Base-by-base conservation (phyloP, 495 filamentous ascomycete species). In the Daldinia decipiens region DNA sequence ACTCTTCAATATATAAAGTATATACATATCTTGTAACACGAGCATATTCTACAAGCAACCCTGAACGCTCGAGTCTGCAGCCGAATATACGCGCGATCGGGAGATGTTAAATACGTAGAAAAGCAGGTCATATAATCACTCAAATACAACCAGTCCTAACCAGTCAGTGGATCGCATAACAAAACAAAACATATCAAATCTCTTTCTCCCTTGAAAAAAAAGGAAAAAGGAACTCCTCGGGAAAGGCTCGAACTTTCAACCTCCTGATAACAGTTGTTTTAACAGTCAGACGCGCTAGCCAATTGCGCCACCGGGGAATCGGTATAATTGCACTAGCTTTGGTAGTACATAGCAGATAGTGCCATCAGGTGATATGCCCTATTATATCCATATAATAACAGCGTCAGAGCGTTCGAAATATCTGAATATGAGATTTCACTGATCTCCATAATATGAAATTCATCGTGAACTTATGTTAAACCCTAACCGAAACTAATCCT, bases 231-330 rank as follows among this genome's bases (percentile, higher is more conserved):
- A 11, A 29, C 26, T 27, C 51, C 51, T 53, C 51, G 51, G 51
- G 51, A 47, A 47, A 47, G 43, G 43, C 43, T 47, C 43, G 43
- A 47, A 47, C 43, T 47, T 47, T 47, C 43, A 47, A 47, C 43
- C 43, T 47, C 43, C 43, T 47, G 43, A 47, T 47, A 47, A 47
- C 43, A 47, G 19, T 47, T 47, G 21, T 12, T 12, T 9, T 47
- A 47, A 47, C 43, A 47, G 43, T 47, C 43, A 47, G 43, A 47
- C 43, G 43, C 43, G 43, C 43, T 47, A 47, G 43, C 43, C 43
- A 47, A 47, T 47, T 47, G 43, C 43, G 43, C 43, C 43, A 47
- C 43, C 43, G 43, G 43, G 43, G 43, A 47, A 9, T 40, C n/a
- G 39, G 39, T 17, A 40, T 15, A n/a, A 40, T 3, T 40, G n/a